Conservation (phyloP, 2,329 filamentous ascomycete species). For the Xylaria digitata region DNA sequence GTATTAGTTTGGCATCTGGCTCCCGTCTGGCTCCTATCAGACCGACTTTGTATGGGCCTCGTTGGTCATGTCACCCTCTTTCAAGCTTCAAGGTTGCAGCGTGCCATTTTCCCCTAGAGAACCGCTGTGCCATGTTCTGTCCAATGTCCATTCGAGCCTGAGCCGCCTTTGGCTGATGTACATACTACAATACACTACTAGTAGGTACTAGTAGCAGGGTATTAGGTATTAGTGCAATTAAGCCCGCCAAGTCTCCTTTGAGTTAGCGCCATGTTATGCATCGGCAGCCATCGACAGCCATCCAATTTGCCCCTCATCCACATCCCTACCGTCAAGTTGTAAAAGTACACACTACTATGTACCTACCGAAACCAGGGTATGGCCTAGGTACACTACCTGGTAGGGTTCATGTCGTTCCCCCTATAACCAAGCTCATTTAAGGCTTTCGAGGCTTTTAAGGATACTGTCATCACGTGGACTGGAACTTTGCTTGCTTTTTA, state of each 20-base stretch:
- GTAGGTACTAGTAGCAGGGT: no score
- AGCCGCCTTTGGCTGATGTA: conserved; percentile 21
- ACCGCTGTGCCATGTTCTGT: conserved; percentile 4
- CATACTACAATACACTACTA: no score
- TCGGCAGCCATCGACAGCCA: conserved; percentile 22
- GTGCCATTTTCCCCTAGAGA: conserved; percentile 24
- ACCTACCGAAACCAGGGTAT: not conserved
- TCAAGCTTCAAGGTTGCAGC: conserved; percentile 17
- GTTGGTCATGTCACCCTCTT: conserved; percentile 28
- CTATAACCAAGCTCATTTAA: conserved; percentile 10
- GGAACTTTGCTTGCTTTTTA: not conserved
- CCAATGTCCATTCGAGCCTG: conserved; percentile 25
- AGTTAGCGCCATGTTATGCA: conserved; percentile 31
- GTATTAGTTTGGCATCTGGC: conserved; percentile 2
- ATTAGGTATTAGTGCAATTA: conserved; percentile 22
- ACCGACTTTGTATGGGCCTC: no score
- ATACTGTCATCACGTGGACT: conserved; percentile 15
- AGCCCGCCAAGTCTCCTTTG: conserved; percentile 29
- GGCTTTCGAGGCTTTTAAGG: not conserved
- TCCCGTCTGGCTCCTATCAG: no score
- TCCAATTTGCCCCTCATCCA: conserved; percentile 27
- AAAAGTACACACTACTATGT: not conserved
- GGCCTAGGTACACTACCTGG: no score
- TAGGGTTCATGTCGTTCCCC: not conserved
- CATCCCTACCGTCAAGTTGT: no score